Evolutionary conservation across 768 basidiomycete species (phyloP), one percentile per base, ranked within the genome.

Genomic region (Termitomyces sp.): DNA sequence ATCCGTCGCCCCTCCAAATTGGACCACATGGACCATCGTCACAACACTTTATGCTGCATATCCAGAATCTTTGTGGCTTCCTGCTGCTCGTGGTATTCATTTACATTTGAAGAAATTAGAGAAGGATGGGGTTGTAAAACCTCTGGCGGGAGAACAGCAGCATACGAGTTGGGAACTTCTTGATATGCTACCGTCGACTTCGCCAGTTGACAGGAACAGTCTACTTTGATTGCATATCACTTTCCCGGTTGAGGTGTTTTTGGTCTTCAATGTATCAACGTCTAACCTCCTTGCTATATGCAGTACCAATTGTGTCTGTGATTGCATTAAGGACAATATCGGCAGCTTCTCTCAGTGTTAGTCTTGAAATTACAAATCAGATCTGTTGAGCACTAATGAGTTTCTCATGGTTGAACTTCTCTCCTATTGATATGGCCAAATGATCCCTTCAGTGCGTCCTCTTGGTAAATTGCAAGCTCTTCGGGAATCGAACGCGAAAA

Each of bases 71-170:
- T 63, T 94, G 43, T 88, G 87, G 83, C 74, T 79, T 15, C 79
- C 89, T 15, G 94, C 94, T 6, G 79, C 86, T n/a, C 72, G 75
- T 46, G 79, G 85, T 18, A 77, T 93, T 2, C 70, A 81, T 44
- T 67, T 90, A 54, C 94, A 95, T 66, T 70, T 95, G 62, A 69
- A 70, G 53, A 96, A 96, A 68, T 69, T 94, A 50, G 75, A 82
- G 62, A 70, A 64, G 1, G 93, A 95, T 44, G 82, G 81, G 1
- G 69, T 72, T 41, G 87, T 89, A 5, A 70, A 65, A 56, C 68
- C 64, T 22, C 53, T 81, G 10, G 76, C 73, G 29, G 87, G 84
- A 3, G 80, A 84, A 54, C 79, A 74, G 7, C 74, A 73, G 48
- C 73, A 82, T 27, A 69, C 73, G 5, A 66, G 61, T 39, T 88